Evolutionary conservation across 139 green algal species (phyloP).

Genomic region (Zygnema circumcarinatum): DNA sequence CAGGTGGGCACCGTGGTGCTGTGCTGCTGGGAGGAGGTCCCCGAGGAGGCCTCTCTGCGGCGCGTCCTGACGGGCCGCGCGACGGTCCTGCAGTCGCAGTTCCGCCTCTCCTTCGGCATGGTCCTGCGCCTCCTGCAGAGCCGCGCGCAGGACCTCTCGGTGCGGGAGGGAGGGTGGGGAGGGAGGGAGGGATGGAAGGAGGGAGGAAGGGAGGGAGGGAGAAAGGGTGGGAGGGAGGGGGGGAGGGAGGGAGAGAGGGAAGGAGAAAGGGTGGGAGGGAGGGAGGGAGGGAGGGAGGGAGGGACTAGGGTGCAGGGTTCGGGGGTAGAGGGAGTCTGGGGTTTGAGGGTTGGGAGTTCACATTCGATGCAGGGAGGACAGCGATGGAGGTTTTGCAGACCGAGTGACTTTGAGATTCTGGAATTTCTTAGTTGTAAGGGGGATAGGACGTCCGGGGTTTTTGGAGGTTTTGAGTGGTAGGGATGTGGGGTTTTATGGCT

Average conservation of each 20-base stretch:
- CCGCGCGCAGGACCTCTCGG: constrained; percentile 92
- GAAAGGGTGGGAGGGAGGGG: too few relatives aligned
- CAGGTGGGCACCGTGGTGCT: constrained; percentile 90
- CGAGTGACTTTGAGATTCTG: too few relatives aligned
- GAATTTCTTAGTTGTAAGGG: background rate
- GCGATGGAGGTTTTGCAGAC: too few relatives aligned
- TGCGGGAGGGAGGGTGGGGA: too few relatives aligned
- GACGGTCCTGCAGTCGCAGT: constrained; percentile 86
- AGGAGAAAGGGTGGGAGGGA: background rate
- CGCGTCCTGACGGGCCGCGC: constrained; percentile 81
- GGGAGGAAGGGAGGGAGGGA: too few relatives aligned
- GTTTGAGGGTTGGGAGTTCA: background rate
- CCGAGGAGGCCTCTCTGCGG: constrained; percentile 55
- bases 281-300: background rate
- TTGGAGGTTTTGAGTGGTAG: background rate
- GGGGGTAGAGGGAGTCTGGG: background rate
- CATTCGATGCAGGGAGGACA: too few relatives aligned
- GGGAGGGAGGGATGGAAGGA: too few relatives aligned
- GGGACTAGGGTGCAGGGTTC: background rate
- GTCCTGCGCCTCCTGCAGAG: constrained; percentile 97
- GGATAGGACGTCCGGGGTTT: background rate
- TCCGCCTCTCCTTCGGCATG: constrained; percentile 97
- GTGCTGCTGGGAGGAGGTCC: constrained; percentile 77
- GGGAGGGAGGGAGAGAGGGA: background rate
- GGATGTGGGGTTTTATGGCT: background rate